Conservation (phyloP, 2,329 filamentous ascomycete genomes). For the Lecanicillium sp. region DNA sequence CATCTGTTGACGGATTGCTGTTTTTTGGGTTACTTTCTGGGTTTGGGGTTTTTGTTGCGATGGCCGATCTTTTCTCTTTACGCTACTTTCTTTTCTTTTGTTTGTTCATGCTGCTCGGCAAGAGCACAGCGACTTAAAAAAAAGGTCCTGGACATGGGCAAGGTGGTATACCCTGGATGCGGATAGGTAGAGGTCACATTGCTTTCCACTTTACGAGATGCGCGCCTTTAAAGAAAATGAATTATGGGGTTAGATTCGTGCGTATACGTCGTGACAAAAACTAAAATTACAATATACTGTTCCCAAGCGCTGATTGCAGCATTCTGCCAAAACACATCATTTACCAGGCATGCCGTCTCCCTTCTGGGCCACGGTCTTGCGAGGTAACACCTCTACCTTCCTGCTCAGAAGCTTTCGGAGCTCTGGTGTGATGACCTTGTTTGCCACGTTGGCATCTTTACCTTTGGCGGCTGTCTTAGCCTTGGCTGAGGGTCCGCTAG, state of each 20-base stretch:
- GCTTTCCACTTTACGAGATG: no score
- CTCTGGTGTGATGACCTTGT: slow-evolving; percentile 49
- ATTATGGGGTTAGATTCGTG: background rate
- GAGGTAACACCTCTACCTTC: slow-evolving; percentile 39
- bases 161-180: background rate
- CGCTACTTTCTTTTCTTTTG: background rate
- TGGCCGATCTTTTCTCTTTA: slow-evolving; percentile 6
- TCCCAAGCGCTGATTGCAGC: background rate
- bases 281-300: background rate
- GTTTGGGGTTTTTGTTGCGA: no score
- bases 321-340: slow-evolving; percentile 13
- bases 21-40: slow-evolving; percentile 4
- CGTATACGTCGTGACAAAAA: background rate
- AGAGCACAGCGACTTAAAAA: no score
- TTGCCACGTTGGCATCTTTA: slow-evolving; percentile 31
- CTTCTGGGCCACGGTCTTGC: slow-evolving; percentile 29
- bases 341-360: slow-evolving; percentile 31
- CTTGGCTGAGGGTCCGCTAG: background rate
- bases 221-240: no score
- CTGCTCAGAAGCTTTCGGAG: slow-evolving; percentile 47
- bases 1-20: background rate
- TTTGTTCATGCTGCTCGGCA: background rate
- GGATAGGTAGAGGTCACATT: background rate
- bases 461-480: slow-evolving; percentile 25
- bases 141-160: background rate